A percentile compares a stretch with the other conserved stretches of the same genome.
Evolutionary conservation across 2,329 filamentous ascomycete species (phyloP).

Genomic region (Aotearoamyces nothofagi): DNA sequence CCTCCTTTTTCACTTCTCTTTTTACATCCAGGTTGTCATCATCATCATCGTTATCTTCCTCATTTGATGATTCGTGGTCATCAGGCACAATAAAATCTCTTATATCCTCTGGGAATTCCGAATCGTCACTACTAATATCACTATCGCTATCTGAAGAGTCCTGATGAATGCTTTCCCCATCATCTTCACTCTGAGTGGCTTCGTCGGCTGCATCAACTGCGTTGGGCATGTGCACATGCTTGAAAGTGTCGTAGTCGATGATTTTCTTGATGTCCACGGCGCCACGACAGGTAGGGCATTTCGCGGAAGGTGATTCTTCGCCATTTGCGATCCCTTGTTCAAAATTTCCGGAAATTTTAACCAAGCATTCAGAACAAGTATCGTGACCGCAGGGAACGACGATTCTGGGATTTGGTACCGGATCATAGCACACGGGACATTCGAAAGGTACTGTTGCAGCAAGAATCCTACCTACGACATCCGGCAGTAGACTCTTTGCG

Average conservation of each 20-base stretch:
- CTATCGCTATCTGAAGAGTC: constrained; percentile 15
- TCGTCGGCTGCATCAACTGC: constrained; percentile 17
- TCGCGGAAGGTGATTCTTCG: constrained; percentile 27
- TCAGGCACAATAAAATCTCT: constrained; percentile 39
- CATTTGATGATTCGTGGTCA: constrained; percentile 20
- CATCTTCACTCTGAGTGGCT: constrained; percentile 7
- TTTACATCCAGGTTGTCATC: constrained; percentile 16
- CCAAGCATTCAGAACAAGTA: constrained; percentile 63
- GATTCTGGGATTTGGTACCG: constrained; percentile 57
- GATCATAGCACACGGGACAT: constrained; percentile 74
- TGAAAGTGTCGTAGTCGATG: constrained; percentile 62
- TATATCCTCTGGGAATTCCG: constrained; percentile 25
- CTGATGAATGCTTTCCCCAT: constrained; percentile 6
- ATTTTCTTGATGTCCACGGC: constrained; percentile 50
- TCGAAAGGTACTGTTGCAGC: constrained; percentile 35
- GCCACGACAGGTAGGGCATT: constrained; percentile 65
- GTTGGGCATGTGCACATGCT: constrained; percentile 52
- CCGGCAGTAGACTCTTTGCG: constrained; percentile 40
- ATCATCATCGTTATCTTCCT: constrained; percentile 15
- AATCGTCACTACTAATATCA: constrained; percentile 21
- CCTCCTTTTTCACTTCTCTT: neutral
- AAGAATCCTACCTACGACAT: constrained; percentile 53
- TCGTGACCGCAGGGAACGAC: constrained; percentile 75
- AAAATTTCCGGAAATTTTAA: constrained; percentile 47
- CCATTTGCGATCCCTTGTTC: constrained; percentile 40